phyloP scores from a whole-genome alignment of 1,284 basidiomycete genomes.

The Uromyces viciae-fabae region DNA sequence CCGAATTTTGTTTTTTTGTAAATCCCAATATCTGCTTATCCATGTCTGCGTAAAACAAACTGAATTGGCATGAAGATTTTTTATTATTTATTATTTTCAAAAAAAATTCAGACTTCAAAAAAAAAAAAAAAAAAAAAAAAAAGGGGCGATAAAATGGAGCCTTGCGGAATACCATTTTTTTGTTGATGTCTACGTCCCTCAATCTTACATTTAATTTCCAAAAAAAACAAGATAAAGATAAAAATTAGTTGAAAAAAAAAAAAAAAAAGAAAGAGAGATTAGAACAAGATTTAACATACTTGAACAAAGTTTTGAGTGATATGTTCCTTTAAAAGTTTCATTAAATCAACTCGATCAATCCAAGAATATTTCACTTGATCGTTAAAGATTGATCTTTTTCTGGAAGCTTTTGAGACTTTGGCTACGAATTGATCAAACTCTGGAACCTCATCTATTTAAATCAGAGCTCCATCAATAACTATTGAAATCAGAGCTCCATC shows the following conservation, averaged over 20 bases:
- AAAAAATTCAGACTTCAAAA: conserved; percentile 45
- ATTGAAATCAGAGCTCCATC: not conserved
- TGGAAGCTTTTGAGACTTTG: conserved; percentile 64
- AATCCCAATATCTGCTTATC: conserved; percentile 67
- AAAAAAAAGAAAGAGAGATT: no score
- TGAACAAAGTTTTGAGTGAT: conserved; percentile 88
- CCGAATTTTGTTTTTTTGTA: conserved; percentile 63
- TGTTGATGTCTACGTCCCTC: conserved; percentile 75
- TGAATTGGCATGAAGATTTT: conserved; percentile 51
- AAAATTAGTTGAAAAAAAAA: not conserved
- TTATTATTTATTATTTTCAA: no score
- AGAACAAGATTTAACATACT: conserved; percentile 59
- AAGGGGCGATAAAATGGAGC: conserved; percentile 80
- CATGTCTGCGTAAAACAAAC: conserved; percentile 87
- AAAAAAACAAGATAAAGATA: not conserved
- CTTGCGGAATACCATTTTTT: conserved; percentile 88
- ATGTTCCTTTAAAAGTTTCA: conserved; percentile 77
- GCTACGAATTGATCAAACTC: conserved; percentile 69
- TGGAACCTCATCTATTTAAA: conserved; percentile 64
- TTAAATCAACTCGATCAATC: conserved; percentile 62
- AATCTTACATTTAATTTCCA: conserved; percentile 68
- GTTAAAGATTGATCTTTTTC: conserved; percentile 75
- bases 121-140: no score
- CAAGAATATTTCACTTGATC: conserved; percentile 71
- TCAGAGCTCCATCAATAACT: conserved; percentile 9